Conservation (phyloP, 1,284 basidiomycete species). For the Pascua guehoae region DNA sequence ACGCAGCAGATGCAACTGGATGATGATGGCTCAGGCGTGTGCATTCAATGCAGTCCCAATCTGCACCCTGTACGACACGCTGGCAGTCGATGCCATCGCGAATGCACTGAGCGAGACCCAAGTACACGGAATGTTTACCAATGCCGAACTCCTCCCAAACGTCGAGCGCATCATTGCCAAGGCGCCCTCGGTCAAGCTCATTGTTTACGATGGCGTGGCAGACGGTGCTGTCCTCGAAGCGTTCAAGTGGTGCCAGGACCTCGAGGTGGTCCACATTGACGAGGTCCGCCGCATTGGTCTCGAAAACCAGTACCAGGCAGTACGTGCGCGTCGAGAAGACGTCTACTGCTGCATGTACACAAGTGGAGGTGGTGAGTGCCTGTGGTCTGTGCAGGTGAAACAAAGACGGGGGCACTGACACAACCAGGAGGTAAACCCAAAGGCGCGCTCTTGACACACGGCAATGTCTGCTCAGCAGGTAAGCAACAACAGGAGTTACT, state of each 20-base stretch:
- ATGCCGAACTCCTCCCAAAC: slow-evolving; percentile 76
- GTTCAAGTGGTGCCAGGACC: slow-evolving; percentile 52
- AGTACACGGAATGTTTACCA: slow-evolving; percentile 68
- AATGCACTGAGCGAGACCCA: slow-evolving; percentile 89
- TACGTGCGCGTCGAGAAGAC: slow-evolving; percentile 61
- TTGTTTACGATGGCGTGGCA: slow-evolving; percentile 82
- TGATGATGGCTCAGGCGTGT: slow-evolving; percentile 80
- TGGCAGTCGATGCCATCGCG: slow-evolving; percentile 77
- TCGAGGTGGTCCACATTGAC: slow-evolving; percentile 64
- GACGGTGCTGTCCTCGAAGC: slow-evolving; percentile 58
- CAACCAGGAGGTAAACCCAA: slow-evolving; percentile 78
- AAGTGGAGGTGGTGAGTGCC: slow-evolving; percentile 57
- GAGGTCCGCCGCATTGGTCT: slow-evolving; percentile 66
- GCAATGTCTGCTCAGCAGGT: slow-evolving; percentile 74
- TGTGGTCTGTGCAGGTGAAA: not conserved
- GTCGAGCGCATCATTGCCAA: slow-evolving; percentile 65
- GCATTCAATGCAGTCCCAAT: slow-evolving; percentile 71
- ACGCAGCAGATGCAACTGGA: slow-evolving; percentile 64
- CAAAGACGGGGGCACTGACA: not conserved
- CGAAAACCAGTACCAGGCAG: slow-evolving; percentile 54
- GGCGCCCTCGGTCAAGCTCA: slow-evolving; percentile 68
- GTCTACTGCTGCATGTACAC: slow-evolving; percentile 94
- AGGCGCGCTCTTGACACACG: slow-evolving; percentile 82
- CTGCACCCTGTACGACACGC: slow-evolving; percentile 94
- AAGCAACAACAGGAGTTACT: not conserved